Base-by-base conservation (phyloP, 257 asterid genomes). In the Solanum lignicaule region DNA sequence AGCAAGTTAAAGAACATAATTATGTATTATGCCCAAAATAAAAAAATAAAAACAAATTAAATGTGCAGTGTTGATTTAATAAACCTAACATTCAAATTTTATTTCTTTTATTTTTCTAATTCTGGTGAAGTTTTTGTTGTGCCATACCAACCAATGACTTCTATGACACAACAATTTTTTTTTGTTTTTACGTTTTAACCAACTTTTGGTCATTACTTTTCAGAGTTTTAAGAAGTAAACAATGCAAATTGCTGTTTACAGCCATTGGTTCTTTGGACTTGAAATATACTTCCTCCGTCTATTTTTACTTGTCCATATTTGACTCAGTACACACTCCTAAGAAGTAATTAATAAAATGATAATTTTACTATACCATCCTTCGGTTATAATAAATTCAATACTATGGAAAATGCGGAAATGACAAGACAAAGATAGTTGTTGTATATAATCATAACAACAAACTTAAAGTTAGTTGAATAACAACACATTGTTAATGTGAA, bases 401-500 rank as follows among this genome's bases (percentile, higher is more conserved):
- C 13, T 9, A 62, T 62, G 4, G 71, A n/a, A 62, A 62, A 62
- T 20, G 66, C 2, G 4, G 2, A 58, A 58, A 58, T 58, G 5
- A 58, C 9, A 52, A 16, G n/a, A 52, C 62, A 16, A 52, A 16
- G 1, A 52, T 52, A 52, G 62, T 52, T 16, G 9, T 52, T 52
- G 9, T 16, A 16, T 18, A 52, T 52, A 16, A 16, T 52, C 62
- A 52, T 52, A 6, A 52, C n/a, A 52, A 52, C 9, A 52, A 52
- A 52, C 62, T 2, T 52, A 52, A 52, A 52, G 62, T 1, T 52
- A 2, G 62, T 52, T 52, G 62, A 52, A 75, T 75, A 75, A 36
- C 55, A 36, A 14, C 55, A 75, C 55, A 75, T 23, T 43, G 32
- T 36, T 35, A 35, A 21, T 93, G 78, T 41, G 85, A 89, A 88